Evolutionary conservation across 495 filamentous ascomycete genomes (phyloP), one percentile per base, ranked within the genome.

Genomic region (Podospora pseudoanserina): DNA sequence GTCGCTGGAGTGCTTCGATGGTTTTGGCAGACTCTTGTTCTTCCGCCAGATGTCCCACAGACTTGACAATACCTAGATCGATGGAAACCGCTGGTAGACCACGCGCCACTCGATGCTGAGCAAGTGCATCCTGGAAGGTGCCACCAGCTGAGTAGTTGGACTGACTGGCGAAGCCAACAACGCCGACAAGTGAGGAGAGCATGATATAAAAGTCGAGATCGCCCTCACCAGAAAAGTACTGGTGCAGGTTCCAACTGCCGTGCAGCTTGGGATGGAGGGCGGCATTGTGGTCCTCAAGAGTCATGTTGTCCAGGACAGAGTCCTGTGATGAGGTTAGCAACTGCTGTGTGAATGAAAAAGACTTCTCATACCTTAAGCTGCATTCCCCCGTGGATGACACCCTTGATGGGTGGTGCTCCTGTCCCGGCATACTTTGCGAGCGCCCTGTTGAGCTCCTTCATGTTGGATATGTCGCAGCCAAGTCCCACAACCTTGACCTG

Each of bases 161-260:
- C 66, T 87, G 84, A 5, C 78, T 77, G 18, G 68, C 68, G 32
- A 72, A 75, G 28, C 84, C 84, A 3, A 76, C 23, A n/a, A 83
- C 70, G 16, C 81, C 81, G 13, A 76, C 64, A 5, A 79, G 66
- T 0, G 85, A 87, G 13, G 82, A 85, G 1, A 86, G 74, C 78
- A 87, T 80, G 66, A 87, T 70, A 78, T 83, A 87, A 76, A 86
- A 87, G 71, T 85, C 82, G 16, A 86, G 75, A 30, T 65, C 32
- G 16, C 65, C 71, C 6, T 53, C 54, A 0, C 60, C 73, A 64
- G 32, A 56, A 34, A 82, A 76, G n/a, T 61, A 65, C 18, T 76
- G 63, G 64, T 86, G 83, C 3, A 87, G 56, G 60, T 86, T 86
- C 79, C 78, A 81, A n/a, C 80, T 78, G 4, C 85, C 86, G 1